Conservation (phyloP, 2,329 filamentous ascomycete species). For the Diaporthe nobilis region DNA sequence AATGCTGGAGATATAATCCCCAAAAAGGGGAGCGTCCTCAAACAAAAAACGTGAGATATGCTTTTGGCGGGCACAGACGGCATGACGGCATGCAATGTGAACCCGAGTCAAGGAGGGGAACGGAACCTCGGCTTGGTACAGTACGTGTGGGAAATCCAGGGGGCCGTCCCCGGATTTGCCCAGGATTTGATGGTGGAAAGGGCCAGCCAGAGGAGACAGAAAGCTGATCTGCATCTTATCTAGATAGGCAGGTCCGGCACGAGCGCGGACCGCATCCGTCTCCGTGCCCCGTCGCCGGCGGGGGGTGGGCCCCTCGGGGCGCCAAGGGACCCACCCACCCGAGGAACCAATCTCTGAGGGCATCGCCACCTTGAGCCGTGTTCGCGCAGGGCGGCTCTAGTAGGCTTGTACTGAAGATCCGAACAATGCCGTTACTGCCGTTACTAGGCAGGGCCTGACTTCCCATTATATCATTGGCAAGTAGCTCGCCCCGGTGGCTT, state of each 20-base stretch:
- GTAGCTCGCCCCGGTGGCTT: background rate
- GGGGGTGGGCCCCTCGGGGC: background rate
- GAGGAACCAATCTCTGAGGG: background rate
- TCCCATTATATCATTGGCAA: background rate
- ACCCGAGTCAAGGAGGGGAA: slow-evolving; percentile 11
- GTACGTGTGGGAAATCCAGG: slow-evolving; percentile 10
- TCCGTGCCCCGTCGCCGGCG: slow-evolving; percentile 14
- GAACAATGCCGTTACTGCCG: background rate
- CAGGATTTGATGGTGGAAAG: background rate
- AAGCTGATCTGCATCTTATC: slow-evolving; percentile 26
- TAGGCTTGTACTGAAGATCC: background rate
- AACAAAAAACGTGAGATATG: background rate
- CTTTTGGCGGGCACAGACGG: slow-evolving; percentile 13
- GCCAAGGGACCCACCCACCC: slow-evolving; percentile 1
- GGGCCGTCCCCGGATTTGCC: slow-evolving; percentile 25
- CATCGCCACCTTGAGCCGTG: background rate
- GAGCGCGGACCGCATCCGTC: slow-evolving; percentile 27
- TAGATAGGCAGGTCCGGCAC: slow-evolving; percentile 25
- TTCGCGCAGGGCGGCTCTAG: background rate
- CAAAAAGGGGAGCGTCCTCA: background rate
- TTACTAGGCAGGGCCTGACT: background rate
- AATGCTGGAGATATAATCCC: slow-evolving; percentile 9
- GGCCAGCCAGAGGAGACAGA: background rate
- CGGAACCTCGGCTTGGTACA: background rate
- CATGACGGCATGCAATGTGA: slow-evolving; percentile 2